phyloP scores from a whole-genome alignment of 148 eudicot genomes.

The Nepenthes mirabilis region DNA sequence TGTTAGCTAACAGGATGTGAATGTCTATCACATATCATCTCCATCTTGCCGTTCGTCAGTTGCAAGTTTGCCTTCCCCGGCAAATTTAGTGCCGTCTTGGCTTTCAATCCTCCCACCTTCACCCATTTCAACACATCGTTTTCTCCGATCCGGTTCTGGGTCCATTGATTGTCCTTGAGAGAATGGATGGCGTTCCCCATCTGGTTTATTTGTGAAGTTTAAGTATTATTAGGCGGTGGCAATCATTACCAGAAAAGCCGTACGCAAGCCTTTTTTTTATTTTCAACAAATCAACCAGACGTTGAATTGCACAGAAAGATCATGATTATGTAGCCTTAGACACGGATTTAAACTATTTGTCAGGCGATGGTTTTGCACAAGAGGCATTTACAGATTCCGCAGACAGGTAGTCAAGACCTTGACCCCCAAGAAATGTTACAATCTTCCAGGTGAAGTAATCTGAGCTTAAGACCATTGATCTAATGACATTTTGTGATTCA shows the following conservation, averaged over 20 bases:
- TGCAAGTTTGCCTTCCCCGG: conserved; percentile 15
- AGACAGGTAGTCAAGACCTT: too few relatives aligned
- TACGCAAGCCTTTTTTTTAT: not conserved
- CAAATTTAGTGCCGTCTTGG: conserved; percentile 23
- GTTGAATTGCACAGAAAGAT: too few relatives aligned
- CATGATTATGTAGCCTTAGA: too few relatives aligned
- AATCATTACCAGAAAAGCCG: not conserved
- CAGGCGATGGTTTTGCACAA: too few relatives aligned
- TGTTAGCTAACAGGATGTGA: not conserved
- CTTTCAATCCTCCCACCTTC: conserved; percentile 24
- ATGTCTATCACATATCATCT: conserved; percentile 1
- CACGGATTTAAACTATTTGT: too few relatives aligned
- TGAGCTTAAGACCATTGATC: too few relatives aligned
- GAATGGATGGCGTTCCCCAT: conserved; percentile 29
- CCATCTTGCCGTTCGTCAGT: conserved; percentile 22
- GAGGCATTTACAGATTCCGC: too few relatives aligned
- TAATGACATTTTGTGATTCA: too few relatives aligned
- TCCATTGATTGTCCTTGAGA: conserved; percentile 29
- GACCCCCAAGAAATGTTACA: too few relatives aligned
- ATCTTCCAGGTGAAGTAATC: too few relatives aligned
- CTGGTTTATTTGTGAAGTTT: conserved; percentile 16
- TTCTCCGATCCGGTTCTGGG: conserved; percentile 28
- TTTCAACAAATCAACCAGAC: not conserved
- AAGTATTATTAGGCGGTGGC: not conserved
- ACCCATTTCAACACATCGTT: conserved; percentile 28